Evolutionary conservation across 2,329 filamentous ascomycete genomes (phyloP), one percentile per base, ranked within the genome.

Genomic region (Aspergillus proliferans): DNA sequence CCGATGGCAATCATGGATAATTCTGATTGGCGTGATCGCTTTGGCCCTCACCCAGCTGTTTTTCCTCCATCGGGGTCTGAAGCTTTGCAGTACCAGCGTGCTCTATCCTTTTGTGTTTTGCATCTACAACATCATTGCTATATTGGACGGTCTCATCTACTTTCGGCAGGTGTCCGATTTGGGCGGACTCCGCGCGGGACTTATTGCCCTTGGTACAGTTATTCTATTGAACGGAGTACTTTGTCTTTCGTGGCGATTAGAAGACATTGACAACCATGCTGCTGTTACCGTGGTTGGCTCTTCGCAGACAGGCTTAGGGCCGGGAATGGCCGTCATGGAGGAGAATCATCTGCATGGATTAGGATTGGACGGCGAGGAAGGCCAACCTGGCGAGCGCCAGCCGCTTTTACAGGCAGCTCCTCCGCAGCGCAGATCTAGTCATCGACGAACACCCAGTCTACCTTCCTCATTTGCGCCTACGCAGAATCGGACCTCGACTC

Each of bases 41-140:
- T 78, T 97, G 52, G 92, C 93, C 4, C 79, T 98, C 41, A 87
- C 84, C 41, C 93, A 98, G 70, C 80, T 98, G 5, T 98, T 95
- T 72, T 97, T 94, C 69, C 82, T 98, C 52, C 93, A 98, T 66
- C 83, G 88, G 40, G 93, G 93, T 47, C 79, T 98, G 54, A 95
- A 95, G 71, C 79, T 98, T 46, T 90, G 94, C 68, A 96, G 91
- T 47, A 97, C 93, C 19, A 95, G 89, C 61, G 86, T 97, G 53
- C 78, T 98, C 58, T 98, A 98, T 70, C 93, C 93, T 4, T 85
- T 97, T 59, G 91, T 97, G 36, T 98, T 98, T 71, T 98, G 93
- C 77, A 83, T 97, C 56, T 98, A 97, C 78, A 98, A 98, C 76
- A 95, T 98, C 63, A 91, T 97, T 63, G 93, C 93, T 57, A 98